These are phyloP conservation scores for Neocucurbitaria cava DNA, from an alignment of 2,329 filamentous ascomycete species.

Conservation along the genomic window DNA sequence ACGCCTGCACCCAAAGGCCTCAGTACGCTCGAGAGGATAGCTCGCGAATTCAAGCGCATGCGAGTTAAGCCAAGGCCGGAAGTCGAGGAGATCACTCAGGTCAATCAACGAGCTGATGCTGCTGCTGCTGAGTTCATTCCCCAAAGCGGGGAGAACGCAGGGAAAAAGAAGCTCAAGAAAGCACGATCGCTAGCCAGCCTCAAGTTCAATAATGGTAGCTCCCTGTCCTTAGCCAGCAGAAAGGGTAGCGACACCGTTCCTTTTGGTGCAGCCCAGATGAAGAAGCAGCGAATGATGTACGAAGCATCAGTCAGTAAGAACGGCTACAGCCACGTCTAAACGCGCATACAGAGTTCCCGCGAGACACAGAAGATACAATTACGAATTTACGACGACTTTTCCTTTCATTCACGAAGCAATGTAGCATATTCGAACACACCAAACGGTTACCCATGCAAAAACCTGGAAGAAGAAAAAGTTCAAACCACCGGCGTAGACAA, in stretches of 20 bases:
- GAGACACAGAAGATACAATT: conserved; percentile 7
- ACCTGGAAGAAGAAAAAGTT: not conserved
- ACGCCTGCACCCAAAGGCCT: conserved; percentile 37
- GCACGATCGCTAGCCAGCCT: conserved; percentile 44
- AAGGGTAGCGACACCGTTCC: conserved; percentile 43
- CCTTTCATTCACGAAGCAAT: conserved; percentile 21
- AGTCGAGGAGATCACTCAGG: conserved; percentile 55
- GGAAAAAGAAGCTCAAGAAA: conserved; percentile 46
- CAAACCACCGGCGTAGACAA: not conserved
- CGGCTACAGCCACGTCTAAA: conserved; percentile 8
- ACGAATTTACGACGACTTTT: conserved; percentile 26
- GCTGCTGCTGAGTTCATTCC: conserved; percentile 24
- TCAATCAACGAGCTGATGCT: conserved; percentile 31
- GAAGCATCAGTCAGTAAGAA: conserved; percentile 34
- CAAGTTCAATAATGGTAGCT: conserved; percentile 38
- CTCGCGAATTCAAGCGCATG: conserved; percentile 65
- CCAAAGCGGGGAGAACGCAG: conserved; percentile 28
- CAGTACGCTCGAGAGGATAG: conserved; percentile 66
- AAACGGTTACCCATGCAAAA: conserved; percentile 3
- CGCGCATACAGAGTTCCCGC: not conserved
- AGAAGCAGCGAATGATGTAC: conserved; percentile 44
- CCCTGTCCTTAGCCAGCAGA: conserved; percentile 39
- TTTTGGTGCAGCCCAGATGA: conserved; percentile 48
- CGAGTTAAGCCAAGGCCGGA: conserved; percentile 60
- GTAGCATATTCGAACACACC: conserved; percentile 13